These are phyloP conservation scores for Musa itinerans DNA, from an alignment of 176 grass and related monocot species.

Conservation along the genomic window DNA sequence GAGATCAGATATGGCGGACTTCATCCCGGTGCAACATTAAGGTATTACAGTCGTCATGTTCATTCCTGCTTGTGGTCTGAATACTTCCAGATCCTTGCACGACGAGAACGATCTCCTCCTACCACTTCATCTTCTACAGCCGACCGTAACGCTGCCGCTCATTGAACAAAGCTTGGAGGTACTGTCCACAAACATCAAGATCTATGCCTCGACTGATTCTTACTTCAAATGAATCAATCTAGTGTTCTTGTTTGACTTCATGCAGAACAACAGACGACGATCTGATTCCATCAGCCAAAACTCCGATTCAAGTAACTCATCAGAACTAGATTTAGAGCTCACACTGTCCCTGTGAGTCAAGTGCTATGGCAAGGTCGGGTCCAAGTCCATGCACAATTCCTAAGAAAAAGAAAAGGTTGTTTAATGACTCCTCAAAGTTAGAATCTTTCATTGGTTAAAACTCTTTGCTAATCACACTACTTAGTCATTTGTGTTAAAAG, in stretches of 20 bases:
- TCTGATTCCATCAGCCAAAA: not conserved
- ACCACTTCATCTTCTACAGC: not conserved
- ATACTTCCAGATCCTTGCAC: not conserved
- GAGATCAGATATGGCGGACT: not conserved
- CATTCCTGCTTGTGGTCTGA: too few relatives aligned
- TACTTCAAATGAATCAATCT: too few relatives aligned
- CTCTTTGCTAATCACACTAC: too few relatives aligned
- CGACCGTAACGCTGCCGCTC: not conserved
- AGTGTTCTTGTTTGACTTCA: too few relatives aligned
- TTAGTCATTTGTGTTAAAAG: too few relatives aligned
- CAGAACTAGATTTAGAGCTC: conserved; percentile 7
- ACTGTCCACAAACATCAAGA: too few relatives aligned
- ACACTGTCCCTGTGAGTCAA: not conserved
- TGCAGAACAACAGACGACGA: not conserved
- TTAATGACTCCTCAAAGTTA: too few relatives aligned
- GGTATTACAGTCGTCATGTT: not conserved
- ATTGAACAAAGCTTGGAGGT: not conserved
- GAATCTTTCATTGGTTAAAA: too few relatives aligned
- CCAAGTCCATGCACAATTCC: too few relatives aligned
- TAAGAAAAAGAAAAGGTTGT: too few relatives aligned
- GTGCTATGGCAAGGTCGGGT: too few relatives aligned
- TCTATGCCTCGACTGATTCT: too few relatives aligned
- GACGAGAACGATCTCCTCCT: not conserved
- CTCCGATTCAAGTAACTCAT: not conserved
- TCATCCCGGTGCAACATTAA: conserved; percentile 1